A percentile compares a stretch with the other conserved stretches of the same genome.
Conservation (phyloP, 148 eudicot species). For the Pouteria glomerata region DNA sequence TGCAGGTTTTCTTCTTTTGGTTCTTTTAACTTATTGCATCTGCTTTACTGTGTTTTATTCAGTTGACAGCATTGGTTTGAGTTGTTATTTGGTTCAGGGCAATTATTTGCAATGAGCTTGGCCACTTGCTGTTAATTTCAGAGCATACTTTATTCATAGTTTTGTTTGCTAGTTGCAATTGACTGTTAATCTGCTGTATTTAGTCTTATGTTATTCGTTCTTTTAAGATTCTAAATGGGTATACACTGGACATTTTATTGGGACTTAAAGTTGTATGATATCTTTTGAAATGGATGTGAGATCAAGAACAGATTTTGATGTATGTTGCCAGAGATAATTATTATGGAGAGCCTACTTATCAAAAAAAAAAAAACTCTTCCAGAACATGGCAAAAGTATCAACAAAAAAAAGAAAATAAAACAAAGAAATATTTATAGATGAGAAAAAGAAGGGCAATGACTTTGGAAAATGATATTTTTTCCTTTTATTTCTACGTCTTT, state of each 20-base stretch:
- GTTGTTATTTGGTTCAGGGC: not conserved
- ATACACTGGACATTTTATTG: not conserved
- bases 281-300: slow-evolving; percentile 1
- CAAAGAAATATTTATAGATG: too few relatives aligned
- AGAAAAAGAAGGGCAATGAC: too few relatives aligned
- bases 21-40: slow-evolving; percentile 7
- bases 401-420: too few relatives aligned
- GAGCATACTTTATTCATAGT: not conserved
- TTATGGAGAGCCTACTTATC: not conserved
- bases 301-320: not conserved
- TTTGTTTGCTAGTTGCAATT: not conserved
- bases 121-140: not conserved
- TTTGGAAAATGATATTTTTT: too few relatives aligned
- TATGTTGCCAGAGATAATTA: too few relatives aligned
- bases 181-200: not conserved
- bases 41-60: not conserved
- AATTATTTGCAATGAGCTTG: not conserved
- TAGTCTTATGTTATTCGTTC: not conserved
- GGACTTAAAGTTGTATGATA: not conserved
- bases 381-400: too few relatives aligned
- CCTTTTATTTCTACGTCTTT: too few relatives aligned
- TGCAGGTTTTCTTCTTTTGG: slow-evolving; percentile 51
- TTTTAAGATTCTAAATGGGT: not conserved
- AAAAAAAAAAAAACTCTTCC: too few relatives aligned
- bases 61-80: slow-evolving; percentile 2